Base-by-base conservation (phyloP, 1,284 basidiomycete species). In the Termitomyces sp. region DNA sequence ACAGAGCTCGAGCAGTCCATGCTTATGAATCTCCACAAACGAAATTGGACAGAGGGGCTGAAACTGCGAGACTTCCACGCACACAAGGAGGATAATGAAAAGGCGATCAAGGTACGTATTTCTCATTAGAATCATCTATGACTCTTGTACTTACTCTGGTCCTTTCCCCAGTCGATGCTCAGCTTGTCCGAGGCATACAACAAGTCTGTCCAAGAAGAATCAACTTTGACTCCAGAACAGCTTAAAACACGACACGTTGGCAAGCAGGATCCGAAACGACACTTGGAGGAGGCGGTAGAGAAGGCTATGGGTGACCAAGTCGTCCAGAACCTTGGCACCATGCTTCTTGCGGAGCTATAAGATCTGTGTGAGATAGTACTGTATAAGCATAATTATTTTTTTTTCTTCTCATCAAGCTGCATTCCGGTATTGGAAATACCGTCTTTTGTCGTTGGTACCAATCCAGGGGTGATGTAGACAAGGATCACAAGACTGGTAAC, bases 1-100 rank as follows among this genome's bases (percentile, higher is more conserved):
- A 96, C 93, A 18, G 94, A 97, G 67, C 81, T 95, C 9, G 95
- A 98, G 71, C 94, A 98, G 68, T 83, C 89, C n/a, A 98, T 98
- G 94, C 71, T 98, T 60, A 91, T 97, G 85, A 97, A 97, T 69
- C 73, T 98, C 63, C 95, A 97, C 76, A 97, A 97, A 71, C 81
- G 93, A 63, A 95, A 96, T 64, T 98, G 94, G 94, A 97, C 95
- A 7, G 93, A 97, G 69, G 95, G 94, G 3, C 75, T 98, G 60
- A 92, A 89, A 68, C 67, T 97, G 64, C 80, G 84, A 52, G 93
- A 97, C 71, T 97, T 97, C 72, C 82, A 89, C 70, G 70, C 80
- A 51, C 88, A 93, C 69, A 91, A 92, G 65, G 82, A 90, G 69
- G 75, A 74, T 31, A 97, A 97, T 65, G 93, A 97, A 72, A 86